Evolutionary conservation across 2,329 filamentous ascomycete genomes (phyloP).

Genomic region (Curvularia verruculosa): DNA sequence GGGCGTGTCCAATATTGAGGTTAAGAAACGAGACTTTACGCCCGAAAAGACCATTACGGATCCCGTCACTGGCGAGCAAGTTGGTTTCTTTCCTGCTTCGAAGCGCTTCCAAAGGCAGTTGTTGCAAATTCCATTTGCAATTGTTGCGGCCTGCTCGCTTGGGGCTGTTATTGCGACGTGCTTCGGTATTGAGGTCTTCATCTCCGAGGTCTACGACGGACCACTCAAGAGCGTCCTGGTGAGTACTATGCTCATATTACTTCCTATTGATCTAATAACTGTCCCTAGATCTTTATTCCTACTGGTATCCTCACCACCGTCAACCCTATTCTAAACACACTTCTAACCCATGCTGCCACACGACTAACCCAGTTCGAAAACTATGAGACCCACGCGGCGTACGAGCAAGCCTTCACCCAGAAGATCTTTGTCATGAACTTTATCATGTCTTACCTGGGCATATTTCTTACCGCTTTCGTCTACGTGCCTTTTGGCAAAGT

Average conservation of each 20-base stretch:
- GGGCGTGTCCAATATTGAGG: constrained; percentile 81
- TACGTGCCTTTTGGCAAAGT: constrained; percentile 90
- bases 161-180: constrained; percentile 83
- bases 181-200: constrained; percentile 94
- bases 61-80: constrained; percentile 78
- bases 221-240: constrained; percentile 86
- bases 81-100: constrained; percentile 75
- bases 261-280: constrained; percentile 1
- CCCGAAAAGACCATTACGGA: constrained; percentile 80
- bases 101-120: constrained; percentile 79
- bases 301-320: constrained; percentile 84
- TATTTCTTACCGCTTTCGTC: constrained; percentile 85
- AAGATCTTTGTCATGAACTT: constrained; percentile 98
- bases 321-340: constrained; percentile 76
- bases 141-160: constrained; percentile 72
- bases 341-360: constrained; percentile 78
- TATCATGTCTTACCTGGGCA: constrained; percentile 90
- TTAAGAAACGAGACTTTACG: constrained; percentile 75
- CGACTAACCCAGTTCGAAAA: constrained; percentile 85
- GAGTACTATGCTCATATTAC: constrained; percentile 42
- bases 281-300: constrained; percentile 75
- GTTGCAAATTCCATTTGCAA: constrained; percentile 82
- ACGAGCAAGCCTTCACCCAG: constrained; percentile 82
- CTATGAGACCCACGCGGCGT: constrained; percentile 84
- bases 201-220: constrained; percentile 90